Evolutionary conservation across 441 rosid species (phyloP), one percentile per base, ranked within the genome.

Genomic region (Adansonia madagascariensis): DNA sequence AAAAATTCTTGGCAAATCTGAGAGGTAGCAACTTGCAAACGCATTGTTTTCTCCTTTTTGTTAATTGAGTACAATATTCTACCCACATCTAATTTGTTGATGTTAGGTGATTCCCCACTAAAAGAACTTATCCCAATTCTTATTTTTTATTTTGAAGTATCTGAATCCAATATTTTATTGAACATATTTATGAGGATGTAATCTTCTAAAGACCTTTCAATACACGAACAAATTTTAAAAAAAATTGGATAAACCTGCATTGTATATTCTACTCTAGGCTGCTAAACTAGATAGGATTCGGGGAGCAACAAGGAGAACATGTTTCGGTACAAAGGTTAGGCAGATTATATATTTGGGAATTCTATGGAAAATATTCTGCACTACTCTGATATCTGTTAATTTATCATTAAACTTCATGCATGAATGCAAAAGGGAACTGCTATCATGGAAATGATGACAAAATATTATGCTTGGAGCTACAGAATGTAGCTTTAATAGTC

Each of bases 61-160:
- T 55, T 80, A 71, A 49, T 62, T 47, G 71, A 66, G n/a, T 69
- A 73, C 73, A 61, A 78, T 81, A 79, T 79, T 52, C 79, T 41
- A 41, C 8, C 44, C 44, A 41, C 44, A 41, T 41, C 44, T 41
- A 41, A 6, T 35, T 35, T 35, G 39, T 35, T 35, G 39, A 35
- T 35, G 39, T 82, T 88, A 77, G 91, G 88, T 80, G 87, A 84
- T 83, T 78, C 81, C 74, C 85, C 89, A 82, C 83, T 79, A 75
- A 2, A 71, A 35, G 79, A 78, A 71, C 74, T 35, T 35, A 35
- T 35, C 39, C 39, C 39, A 35, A 3, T 35, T 35, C 39, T 35
- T 35, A 35, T 35, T 35, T 35, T 35, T 35, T 35, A 35, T 35
- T 35, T 35, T 35, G 39, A 35, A 35, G 39, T 35, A 3, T 35